A percentile compares a stretch with the other conserved stretches of the same genome.
These are phyloP conservation scores for Cercospora citrullina DNA, from an alignment of 2,329 filamentous ascomycete genomes.

Conservation along the genomic window DNA sequence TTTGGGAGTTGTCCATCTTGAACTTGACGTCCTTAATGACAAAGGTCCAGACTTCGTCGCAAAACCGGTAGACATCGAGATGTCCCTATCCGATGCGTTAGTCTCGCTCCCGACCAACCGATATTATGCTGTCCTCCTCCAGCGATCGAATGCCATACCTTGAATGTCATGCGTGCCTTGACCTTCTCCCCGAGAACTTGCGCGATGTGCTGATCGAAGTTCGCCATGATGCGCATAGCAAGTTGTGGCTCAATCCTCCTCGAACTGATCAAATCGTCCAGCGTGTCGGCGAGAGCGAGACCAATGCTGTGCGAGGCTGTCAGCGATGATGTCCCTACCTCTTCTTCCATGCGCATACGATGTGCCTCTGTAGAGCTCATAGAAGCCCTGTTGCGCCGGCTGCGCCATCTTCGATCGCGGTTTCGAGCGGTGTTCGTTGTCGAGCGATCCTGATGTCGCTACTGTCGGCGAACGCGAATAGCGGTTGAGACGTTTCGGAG, in stretches of 20 bases:
- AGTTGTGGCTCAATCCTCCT: constrained; percentile 96
- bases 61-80: constrained; percentile 97
- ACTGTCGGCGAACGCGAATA: background rate
- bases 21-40: constrained; percentile 98
- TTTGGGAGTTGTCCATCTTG: constrained; percentile 77
- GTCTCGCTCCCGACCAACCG: constrained; percentile 50
- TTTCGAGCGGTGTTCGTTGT: background rate
- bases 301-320: constrained; percentile 67
- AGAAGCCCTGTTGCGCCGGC: constrained; percentile 56
- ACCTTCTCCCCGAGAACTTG: constrained; percentile 91
- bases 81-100: constrained; percentile 57
- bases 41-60: constrained; percentile 99
- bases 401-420: constrained; percentile 25
- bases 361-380: constrained; percentile 97
- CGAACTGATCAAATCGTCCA: constrained; percentile 93
- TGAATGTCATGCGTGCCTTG: constrained; percentile 87
- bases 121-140: constrained; percentile 49
- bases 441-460: background rate
- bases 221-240: constrained; percentile 95
- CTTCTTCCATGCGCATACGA: constrained; percentile 63
- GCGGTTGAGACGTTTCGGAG: background rate
- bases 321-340: background rate
- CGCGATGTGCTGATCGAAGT: constrained; percentile 92
- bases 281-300: constrained; percentile 88
- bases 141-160: constrained; percentile 47